These are phyloP conservation scores for Citrus maxima DNA, from an alignment of 345 rosid genomes.

Conservation along the genomic window DNA sequence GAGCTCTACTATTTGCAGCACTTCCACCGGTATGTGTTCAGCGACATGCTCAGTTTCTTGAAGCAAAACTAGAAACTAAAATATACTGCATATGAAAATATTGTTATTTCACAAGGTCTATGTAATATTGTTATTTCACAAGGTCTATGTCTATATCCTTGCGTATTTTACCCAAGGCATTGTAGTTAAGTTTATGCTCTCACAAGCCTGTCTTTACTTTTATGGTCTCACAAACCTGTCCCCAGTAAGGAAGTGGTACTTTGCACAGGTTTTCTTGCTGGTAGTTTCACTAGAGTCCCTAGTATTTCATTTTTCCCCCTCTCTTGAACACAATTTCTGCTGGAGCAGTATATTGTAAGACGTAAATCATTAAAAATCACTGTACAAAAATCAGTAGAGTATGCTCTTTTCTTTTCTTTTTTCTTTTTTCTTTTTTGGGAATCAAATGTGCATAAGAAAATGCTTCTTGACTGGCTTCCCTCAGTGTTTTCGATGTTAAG, in stretches of 20 bases:
- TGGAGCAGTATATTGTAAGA: too few species aligned
- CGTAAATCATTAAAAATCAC: neutral
- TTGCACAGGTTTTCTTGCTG: too few species aligned
- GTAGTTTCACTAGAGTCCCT: too few species aligned
- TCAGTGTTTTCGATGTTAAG: neutral
- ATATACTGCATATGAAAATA: neutral
- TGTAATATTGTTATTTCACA: neutral
- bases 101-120: neutral
- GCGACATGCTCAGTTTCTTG: neutral
- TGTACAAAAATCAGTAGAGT: neutral
- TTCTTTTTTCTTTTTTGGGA: neutral
- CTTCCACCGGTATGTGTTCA: conserved; percentile 63
- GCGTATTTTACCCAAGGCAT: too few species aligned
- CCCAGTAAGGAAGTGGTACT: neutral
- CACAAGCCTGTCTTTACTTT: neutral
- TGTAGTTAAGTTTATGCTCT: neutral
- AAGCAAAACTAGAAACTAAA: neutral
- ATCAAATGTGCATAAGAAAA: neutral
- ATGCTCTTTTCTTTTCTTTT: neutral
- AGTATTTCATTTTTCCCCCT: too few species aligned
- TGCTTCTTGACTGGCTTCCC: neutral
- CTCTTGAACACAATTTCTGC: too few species aligned
- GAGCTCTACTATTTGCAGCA: conserved; percentile 80
- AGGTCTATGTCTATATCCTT: neutral
- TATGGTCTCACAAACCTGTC: neutral